These are phyloP conservation scores for Peltaster fructicola DNA, from an alignment of 2,329 filamentous ascomycete species.

Conservation along the genomic window DNA sequence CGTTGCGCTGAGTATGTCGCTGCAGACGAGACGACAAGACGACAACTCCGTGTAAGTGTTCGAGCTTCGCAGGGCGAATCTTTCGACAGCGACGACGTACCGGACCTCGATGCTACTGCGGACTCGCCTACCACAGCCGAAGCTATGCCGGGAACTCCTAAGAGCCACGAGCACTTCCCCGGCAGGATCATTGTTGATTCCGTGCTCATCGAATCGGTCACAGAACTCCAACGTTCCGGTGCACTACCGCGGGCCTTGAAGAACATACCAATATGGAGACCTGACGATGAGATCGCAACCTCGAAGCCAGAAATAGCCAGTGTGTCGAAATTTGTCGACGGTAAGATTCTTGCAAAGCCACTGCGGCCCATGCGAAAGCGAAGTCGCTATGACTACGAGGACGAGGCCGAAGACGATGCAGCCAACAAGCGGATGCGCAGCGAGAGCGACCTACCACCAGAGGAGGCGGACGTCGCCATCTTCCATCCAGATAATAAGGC, in stretches of 20 bases:
- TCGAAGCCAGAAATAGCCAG: conserved; percentile 1
- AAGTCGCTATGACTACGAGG: conserved; percentile 65
- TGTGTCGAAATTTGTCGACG: conserved; percentile 72
- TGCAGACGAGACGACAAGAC: conserved; percentile 44
- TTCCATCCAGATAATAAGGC: conserved; percentile 81
- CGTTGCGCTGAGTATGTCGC: conserved; percentile 72
- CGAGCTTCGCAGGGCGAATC: conserved; percentile 20
- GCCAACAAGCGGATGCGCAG: conserved; percentile 21
- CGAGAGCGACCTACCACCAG: conserved; percentile 40
- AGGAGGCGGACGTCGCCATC: conserved; percentile 61
- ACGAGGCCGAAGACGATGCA: conserved; percentile 36
- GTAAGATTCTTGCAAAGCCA: conserved; percentile 54
- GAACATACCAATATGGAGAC: conserved; percentile 9
- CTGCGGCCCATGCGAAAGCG: conserved; percentile 53
- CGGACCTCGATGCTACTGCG: conserved; percentile 14
- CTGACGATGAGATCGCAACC: background rate
- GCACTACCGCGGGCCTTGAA: conserved; percentile 13
- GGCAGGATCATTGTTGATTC: conserved; percentile 12
- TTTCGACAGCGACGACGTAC: conserved; percentile 7
- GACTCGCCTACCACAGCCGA: conserved; percentile 18
- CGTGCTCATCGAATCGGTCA: conserved; percentile 12
- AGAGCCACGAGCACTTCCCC: conserved; percentile 5
- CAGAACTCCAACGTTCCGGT: conserved; percentile 11
- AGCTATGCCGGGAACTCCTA: conserved; percentile 12
- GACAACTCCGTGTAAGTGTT: conserved; percentile 49